Base-by-base conservation (phyloP, 805 yeast genomes). In the Candida sonorensis region DNA sequence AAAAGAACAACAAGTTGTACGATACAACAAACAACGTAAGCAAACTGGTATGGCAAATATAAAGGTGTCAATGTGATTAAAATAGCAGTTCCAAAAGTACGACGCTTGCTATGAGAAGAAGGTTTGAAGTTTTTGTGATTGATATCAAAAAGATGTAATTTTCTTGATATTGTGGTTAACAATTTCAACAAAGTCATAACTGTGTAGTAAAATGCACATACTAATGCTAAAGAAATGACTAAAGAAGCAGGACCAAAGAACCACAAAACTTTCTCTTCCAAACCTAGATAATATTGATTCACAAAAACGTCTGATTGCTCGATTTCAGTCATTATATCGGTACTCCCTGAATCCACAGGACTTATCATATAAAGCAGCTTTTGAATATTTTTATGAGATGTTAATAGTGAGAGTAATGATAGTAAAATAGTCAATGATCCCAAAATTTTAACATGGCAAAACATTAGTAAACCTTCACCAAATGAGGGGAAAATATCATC, bases 11-110 rank as follows among this genome's bases (percentile, higher is more conserved):
- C 46, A 1, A 62, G 42, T 51, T 85, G 95, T 2, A 81, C 67
- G 9, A 75, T 17, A 29, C 75, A 62, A 27, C 80, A 67, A 7
- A 82, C 66, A 7, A 75, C 60, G 46, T 69, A 84, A 2, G 84
- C 88, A 50, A 86, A 69, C 51, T 87, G 95, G 49, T 78, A 87
- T 0, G 96, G 96, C 10, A 84, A 59, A 48, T 78, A 81, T 16
- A 79, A 23, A 19, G 77, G 61, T 3, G 81, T 79, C 14, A 67
- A 52, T 1, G 63, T 40, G 3, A 74, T 38, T 10, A 78, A 43
- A 0, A 64, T 26, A 0, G 60, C 36, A 4, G 64, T 55, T 2
- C 66, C 59, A n/a, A 65, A 5, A 7, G 60, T 47, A 19, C 55
- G 50, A 3, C 55, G 36, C 21, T 40, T 51, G 34, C 43, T 43